Evolutionary conservation across 495 filamentous ascomycete genomes (phyloP), one percentile per base, ranked within the genome.

Genomic region (Neurospora tetrasperma): DNA sequence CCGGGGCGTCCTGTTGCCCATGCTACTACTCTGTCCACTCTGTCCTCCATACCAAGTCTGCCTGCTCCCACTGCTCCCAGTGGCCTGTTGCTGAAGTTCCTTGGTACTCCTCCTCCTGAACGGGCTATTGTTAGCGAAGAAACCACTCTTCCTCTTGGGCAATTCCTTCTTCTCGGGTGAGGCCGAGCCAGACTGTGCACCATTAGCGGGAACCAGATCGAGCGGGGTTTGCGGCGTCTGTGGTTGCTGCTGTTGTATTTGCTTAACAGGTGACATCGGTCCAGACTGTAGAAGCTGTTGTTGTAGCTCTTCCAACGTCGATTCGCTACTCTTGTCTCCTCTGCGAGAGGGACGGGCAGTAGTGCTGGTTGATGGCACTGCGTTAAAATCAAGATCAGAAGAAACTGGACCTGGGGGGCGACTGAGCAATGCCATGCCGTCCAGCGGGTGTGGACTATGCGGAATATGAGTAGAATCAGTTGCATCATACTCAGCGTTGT

Each of bases 341-440:
- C 93, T 90, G 78, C 95, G 97, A 35, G 91, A 91, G 70, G 94
- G 94, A 62, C 95, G 87, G 42, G 85, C 76, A 86, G 88, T 89
- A 74, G 91, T 91, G 11, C n/a, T 38, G 23, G 75, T 42, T 39
- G 78, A 82, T 40, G 92, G 86, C 73, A 88, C 90, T 42, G 92
- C 93, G 81, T 92, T 95, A 70, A 90, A 89, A 59, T 96, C 94
- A 66, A 66, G 14, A 66, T 66, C 54, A 31, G 54, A 62, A 66
- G 27, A 35, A 35, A 66, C 54, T 27, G 94, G 97, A 59, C 92
- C 91, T 66, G 93, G 90, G 0, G 90, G 93, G 35, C 96, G 89
- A 82, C 96, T 98, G 75, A 97, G 92, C 92, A 98, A 97, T 2
- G 96, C 98, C 96, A 98, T 98, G 42, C 96, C 96, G 80, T 99